Evolutionary conservation across 2,329 filamentous ascomycete species (phyloP).

Genomic region (Penicillium hordei): DNA sequence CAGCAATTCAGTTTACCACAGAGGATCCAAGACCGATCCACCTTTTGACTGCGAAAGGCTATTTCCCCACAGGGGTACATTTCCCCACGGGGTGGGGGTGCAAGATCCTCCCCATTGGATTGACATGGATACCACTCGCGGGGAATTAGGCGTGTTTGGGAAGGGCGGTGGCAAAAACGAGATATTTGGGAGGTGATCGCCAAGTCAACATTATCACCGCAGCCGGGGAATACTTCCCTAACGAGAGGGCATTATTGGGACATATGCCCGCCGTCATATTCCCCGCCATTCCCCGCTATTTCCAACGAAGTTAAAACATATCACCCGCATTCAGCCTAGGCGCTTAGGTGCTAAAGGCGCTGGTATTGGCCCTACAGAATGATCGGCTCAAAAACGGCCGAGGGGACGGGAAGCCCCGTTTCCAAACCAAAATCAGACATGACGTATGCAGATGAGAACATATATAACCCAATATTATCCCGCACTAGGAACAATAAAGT

Average conservation of each 20-base stretch:
- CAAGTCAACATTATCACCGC: background rate
- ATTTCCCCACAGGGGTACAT: too few relatives aligned
- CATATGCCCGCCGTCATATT: background rate
- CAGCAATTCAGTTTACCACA: too few relatives aligned
- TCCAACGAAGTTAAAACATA: background rate
- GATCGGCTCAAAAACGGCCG: background rate
- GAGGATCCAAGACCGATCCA: too few relatives aligned
- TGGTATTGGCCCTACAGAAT: background rate
- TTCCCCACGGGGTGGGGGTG: too few relatives aligned
- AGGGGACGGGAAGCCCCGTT: too few relatives aligned
- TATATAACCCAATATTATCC: too few relatives aligned
- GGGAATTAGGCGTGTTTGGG: background rate
- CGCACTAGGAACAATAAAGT: too few relatives aligned
- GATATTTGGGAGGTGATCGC: background rate
- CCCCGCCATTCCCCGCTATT: background rate
- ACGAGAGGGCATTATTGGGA: background rate
- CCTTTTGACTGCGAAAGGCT: too few relatives aligned
- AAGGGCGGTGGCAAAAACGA: background rate
- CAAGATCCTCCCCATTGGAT: background rate
- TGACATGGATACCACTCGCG: background rate
- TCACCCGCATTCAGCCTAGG: background rate
- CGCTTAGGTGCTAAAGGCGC: background rate
- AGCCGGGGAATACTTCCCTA: too few relatives aligned
- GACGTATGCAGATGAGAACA: too few relatives aligned
- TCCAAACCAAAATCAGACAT: too few relatives aligned